Evolutionary conservation across 73 alveolate genomes (phyloP).

Genomic region (Symbiodinium natans): DNA sequence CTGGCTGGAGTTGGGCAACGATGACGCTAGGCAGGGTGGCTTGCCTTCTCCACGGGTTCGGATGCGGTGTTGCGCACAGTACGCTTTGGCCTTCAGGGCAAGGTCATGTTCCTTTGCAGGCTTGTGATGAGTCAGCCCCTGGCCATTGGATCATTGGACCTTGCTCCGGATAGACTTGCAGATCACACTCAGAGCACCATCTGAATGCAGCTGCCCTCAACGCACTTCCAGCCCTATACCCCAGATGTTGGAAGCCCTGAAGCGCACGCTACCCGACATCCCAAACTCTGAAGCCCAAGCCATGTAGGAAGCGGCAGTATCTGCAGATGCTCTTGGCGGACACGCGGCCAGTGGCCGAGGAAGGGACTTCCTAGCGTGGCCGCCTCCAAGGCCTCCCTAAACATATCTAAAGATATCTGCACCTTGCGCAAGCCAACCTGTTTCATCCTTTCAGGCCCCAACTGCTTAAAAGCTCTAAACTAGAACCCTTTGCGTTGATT

Average conservation of each 20-base stretch:
- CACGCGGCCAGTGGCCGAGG: slow-evolving; percentile 81
- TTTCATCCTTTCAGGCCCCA: too few relatives aligned
- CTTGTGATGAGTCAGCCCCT: not conserved
- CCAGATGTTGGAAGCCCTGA: not conserved
- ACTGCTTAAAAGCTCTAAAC: too few relatives aligned
- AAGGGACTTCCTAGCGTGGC: not conserved
- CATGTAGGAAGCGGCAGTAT: slow-evolving; percentile 45
- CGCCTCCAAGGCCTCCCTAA: not conserved
- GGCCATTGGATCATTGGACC: not conserved
- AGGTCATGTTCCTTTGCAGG: not conserved
- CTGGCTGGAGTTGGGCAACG: slow-evolving; percentile 50
- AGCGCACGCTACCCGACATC: not conserved
- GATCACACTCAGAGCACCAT: too few relatives aligned
- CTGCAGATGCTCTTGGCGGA: slow-evolving; percentile 20
- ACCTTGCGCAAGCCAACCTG: not conserved
- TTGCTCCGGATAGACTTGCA: not conserved
- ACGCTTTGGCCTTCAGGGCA: not conserved
- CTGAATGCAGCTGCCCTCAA: too few relatives aligned
- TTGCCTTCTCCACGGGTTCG: not conserved
- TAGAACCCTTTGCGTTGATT: too few relatives aligned
- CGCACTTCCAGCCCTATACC: not conserved
- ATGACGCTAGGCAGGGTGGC: not conserved
- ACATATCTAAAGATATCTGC: not conserved
- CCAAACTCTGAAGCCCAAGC: too few relatives aligned
- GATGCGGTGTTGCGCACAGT: not conserved